These are phyloP conservation scores for Filobasidium wieringae DNA, from an alignment of 768 basidiomycete species.

Conservation along the genomic window DNA sequence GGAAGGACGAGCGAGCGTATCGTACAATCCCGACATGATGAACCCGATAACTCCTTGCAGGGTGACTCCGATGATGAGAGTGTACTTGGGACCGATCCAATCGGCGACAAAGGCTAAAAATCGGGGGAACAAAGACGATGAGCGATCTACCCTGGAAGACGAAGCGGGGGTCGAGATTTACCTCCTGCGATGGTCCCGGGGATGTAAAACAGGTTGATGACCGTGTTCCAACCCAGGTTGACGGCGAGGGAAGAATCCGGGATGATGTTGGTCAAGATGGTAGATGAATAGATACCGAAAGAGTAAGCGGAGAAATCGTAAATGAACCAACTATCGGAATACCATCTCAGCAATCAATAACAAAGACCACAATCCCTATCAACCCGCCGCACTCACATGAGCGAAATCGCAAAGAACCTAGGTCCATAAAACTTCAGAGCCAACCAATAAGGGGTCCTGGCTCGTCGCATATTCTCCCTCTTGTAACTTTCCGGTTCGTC, in stretches of 20 bases:
- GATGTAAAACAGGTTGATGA: constrained; percentile 64
- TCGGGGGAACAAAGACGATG: background rate
- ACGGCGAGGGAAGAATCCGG: constrained; percentile 48
- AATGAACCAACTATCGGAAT: constrained; percentile 50
- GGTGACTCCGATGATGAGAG: constrained; percentile 43
- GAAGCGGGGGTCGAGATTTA: no score
- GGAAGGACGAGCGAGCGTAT: constrained; percentile 39
- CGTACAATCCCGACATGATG: constrained; percentile 76
- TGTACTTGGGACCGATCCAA: constrained; percentile 57
- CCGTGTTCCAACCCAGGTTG: constrained; percentile 71
- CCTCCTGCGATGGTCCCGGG: constrained; percentile 7
- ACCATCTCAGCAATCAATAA: background rate
- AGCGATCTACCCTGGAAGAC: background rate
- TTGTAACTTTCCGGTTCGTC: constrained; percentile 62
- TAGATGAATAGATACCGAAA: constrained; percentile 70
- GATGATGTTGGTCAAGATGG: constrained; percentile 52
- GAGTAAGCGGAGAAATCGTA: constrained; percentile 35
- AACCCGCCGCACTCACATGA: background rate
- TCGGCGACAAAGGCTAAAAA: constrained; percentile 69
- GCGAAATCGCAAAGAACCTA: constrained; percentile 9
- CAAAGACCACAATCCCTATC: background rate
- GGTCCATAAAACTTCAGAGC: constrained; percentile 57
- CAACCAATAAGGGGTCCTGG: constrained; percentile 62
- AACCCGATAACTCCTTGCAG: constrained; percentile 47
- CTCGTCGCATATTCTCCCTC: constrained; percentile 65